phyloP scores from a whole-genome alignment of 805 yeast species.

The Komagataella mondaviorum region DNA sequence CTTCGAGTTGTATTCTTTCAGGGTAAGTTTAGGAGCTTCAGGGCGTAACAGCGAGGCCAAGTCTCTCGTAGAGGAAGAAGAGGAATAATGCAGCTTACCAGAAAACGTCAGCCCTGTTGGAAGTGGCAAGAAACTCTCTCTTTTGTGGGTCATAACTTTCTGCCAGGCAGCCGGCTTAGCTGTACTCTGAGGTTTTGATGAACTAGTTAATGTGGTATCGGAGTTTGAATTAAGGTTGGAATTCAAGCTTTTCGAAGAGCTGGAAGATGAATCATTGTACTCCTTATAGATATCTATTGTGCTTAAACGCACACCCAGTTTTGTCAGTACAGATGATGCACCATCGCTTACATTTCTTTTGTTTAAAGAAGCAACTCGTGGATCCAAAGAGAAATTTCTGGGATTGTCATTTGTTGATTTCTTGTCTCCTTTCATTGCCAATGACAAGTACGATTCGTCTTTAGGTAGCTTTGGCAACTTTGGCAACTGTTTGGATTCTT shows the following conservation, averaged over 20 bases:
- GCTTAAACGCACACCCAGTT: constrained; percentile 16
- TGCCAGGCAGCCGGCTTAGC: neutral
- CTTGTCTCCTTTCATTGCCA: neutral
- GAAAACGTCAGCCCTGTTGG: neutral
- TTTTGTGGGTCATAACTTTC: neutral
- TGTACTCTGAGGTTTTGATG: neutral
- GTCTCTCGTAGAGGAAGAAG: neutral
- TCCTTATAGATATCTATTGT: constrained; percentile 9
- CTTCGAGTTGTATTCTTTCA: neutral
- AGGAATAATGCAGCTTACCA: neutral
- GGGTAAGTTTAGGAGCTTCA: neutral
- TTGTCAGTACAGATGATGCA: constrained; percentile 12
- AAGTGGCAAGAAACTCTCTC: neutral
- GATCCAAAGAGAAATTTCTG: constrained; percentile 8
- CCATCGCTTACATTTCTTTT: constrained; percentile 3
- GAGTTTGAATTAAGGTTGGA: neutral
- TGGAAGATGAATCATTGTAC: constrained; percentile 1
- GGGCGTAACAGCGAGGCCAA: neutral
- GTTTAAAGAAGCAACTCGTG: constrained; percentile 5
- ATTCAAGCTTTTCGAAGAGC: neutral
- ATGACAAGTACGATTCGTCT: neutral
- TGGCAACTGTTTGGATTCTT: neutral
- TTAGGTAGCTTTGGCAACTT: constrained; percentile 1
- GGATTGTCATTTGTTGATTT: neutral
- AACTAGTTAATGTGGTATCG: neutral